A percentile compares a stretch with the other conserved stretches of the same genome.
These are phyloP conservation scores for Eleusine indica DNA, from an alignment of 176 grass and related monocot genomes.

Conservation along the genomic window DNA sequence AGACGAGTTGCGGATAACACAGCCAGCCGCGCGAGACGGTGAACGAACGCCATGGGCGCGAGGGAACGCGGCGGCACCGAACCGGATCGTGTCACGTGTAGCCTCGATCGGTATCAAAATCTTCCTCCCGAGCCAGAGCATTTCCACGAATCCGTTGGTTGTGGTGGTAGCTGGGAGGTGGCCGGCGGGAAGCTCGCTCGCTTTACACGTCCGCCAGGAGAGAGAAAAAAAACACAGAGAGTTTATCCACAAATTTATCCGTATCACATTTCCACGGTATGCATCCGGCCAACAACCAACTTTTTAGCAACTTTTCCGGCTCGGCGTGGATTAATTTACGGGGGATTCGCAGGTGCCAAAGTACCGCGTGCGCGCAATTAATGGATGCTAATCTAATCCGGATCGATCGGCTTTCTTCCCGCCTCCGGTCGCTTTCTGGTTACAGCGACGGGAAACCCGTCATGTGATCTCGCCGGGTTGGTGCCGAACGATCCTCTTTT, in stretches of 20 bases:
- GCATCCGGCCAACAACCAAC: slow-evolving; percentile 8
- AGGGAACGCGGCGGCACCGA: neutral
- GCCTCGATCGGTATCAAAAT: too few species aligned
- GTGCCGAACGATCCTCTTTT: neutral
- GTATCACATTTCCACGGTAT: neutral
- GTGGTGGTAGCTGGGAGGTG: neutral
- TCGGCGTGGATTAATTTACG: too few species aligned
- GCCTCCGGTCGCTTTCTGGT: neutral
- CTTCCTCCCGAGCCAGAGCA: neutral
- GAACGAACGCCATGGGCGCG: too few species aligned
- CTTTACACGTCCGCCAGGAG: slow-evolving; percentile 39
- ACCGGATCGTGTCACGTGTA: slow-evolving; percentile 24
- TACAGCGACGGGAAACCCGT: neutral
- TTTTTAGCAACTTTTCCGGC: neutral
- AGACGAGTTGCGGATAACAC: too few species aligned
- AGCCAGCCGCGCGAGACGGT: too few species aligned
- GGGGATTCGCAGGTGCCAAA: too few species aligned
- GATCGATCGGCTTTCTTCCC: neutral
- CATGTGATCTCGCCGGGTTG: slow-evolving; percentile 4
- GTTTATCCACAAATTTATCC: slow-evolving; percentile 52
- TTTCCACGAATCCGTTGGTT: neutral
- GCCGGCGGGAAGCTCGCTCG: neutral
- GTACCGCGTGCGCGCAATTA: too few species aligned
- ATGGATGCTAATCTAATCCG: neutral
- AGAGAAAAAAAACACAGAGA: neutral